Conservation (phyloP, 768 basidiomycete genomes). For the Leccinum incarnatum region DNA sequence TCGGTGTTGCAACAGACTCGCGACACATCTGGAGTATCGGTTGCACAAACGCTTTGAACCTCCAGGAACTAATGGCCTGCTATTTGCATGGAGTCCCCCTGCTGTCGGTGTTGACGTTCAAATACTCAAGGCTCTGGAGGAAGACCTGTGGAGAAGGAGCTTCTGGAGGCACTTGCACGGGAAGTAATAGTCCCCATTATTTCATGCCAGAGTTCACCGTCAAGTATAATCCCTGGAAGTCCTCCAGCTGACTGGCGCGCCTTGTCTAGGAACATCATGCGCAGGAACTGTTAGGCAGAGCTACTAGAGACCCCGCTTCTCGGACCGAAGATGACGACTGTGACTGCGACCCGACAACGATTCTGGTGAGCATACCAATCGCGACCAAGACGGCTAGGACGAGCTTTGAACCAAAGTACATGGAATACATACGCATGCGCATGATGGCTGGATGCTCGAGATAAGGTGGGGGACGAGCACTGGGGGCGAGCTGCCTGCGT, state of each 20-base stretch:
- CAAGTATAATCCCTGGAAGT: neutral
- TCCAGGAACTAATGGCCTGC: neutral
- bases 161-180: neutral
- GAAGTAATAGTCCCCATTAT: neutral
- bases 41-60: neutral
- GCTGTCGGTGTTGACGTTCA: neutral
- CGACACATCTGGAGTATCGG: neutral
- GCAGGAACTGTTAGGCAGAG: neutral
- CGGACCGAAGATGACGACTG: slow-evolving; percentile 9
- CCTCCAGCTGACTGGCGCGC: neutral
- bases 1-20: neutral
- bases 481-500: too few relatives aligned
- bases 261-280: neutral
- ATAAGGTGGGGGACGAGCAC: too few relatives aligned
- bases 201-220: neutral
- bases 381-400: slow-evolving; percentile 7
- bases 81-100: neutral
- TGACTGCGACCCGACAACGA: slow-evolving; percentile 8
- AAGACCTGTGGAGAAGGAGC: neutral
- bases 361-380: slow-evolving; percentile 1
- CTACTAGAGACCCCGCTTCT: slow-evolving; percentile 14
- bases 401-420: slow-evolving; percentile 15
- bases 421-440: slow-evolving; percentile 19
- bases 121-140: neutral
- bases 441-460: slow-evolving; percentile 3